These are phyloP conservation scores for Xerocomus minutiporus DNA, from an alignment of 1,284 basidiomycete species.

Conservation along the genomic window DNA sequence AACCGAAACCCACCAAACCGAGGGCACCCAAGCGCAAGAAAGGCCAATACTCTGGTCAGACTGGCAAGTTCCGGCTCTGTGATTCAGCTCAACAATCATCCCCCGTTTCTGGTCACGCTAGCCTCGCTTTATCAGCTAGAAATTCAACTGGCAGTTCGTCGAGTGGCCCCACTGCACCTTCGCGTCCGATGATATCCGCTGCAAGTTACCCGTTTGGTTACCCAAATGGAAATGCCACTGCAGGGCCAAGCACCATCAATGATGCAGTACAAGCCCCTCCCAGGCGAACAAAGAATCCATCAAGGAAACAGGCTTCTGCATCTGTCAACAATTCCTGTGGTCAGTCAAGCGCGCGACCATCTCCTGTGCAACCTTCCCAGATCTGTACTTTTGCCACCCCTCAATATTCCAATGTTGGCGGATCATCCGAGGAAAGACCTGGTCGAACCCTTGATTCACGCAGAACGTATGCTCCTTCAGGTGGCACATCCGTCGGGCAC, in stretches of 20 bases:
- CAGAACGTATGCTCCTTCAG: background rate
- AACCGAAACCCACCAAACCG: conserved; percentile 25
- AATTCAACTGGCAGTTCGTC: conserved; percentile 8
- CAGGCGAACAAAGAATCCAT: background rate
- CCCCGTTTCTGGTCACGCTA: conserved; percentile 26
- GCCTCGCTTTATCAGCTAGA: conserved; percentile 15
- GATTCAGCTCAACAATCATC: conserved; percentile 13
- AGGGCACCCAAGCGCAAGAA: conserved; percentile 28
- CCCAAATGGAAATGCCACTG: conserved; percentile 2
- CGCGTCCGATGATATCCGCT: conserved; percentile 7
- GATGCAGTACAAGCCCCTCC: background rate
- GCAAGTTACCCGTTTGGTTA: background rate
- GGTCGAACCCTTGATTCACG: background rate
- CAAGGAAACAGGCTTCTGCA: conserved; percentile 6
- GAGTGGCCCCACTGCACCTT: background rate
- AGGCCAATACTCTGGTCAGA: conserved; percentile 25
- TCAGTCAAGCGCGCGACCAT: conserved; percentile 7
- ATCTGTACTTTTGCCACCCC: conserved; percentile 1
- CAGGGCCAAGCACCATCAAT: conserved; percentile 1
- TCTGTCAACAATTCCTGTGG: background rate
- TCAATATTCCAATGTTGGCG: conserved; percentile 32
- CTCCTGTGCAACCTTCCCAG: conserved; percentile 6
- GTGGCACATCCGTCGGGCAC: conserved; percentile 3
- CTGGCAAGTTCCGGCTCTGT: conserved; percentile 25
- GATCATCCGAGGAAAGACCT: background rate